Evolutionary conservation across 305 asterid species (phyloP), one percentile per base, ranked within the genome.

Genomic region (Fraxinus xanthoxyloides): DNA sequence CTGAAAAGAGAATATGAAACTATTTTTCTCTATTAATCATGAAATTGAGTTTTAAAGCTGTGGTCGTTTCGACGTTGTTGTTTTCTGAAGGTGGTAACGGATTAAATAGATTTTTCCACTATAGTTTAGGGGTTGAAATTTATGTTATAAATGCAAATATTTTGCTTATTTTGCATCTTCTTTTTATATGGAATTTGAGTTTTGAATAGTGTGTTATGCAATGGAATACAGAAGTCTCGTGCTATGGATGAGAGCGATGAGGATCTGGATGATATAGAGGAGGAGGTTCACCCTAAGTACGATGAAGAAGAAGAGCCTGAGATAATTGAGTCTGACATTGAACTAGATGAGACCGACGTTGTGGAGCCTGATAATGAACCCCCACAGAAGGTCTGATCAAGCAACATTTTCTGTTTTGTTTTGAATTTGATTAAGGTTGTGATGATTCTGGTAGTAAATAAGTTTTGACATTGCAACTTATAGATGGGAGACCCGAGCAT

Each of bases 401-500:
- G 17, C 63, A 2, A 5, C 21, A 8, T 23, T 77, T 23, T 10
- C 43, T 2, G 43, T 77, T 65, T 81, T 72, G 15, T 13, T 70
- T 67, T 40, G 15, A 51, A 51, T 80, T 28, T 28, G 56, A 35
- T 65, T 69, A 13, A 59, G 43, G 69, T 70, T 38, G 13, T 76
- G 32, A 46, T 48, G 26, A 67, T 84, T 78, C 36, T 77, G 59
- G 72, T 65, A 40, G 77, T 69, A 72, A 24, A 17, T 38, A 56
- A 79, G n/a, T 74, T 24, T 32, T 51, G 21, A 48, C 19, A 7
- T 24, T 80, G 75, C 43, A 40, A 77, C 75, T 84, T 85, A 73
- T 86, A 95, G 99, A 93, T 94, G 98, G 98, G 99, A 72, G 97
- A 95, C 78, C 73, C 94, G n/a, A 92, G 97, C 4, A 89, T 87